Base-by-base conservation (phyloP, 345 rosid species). In the Microcos paniculata region DNA sequence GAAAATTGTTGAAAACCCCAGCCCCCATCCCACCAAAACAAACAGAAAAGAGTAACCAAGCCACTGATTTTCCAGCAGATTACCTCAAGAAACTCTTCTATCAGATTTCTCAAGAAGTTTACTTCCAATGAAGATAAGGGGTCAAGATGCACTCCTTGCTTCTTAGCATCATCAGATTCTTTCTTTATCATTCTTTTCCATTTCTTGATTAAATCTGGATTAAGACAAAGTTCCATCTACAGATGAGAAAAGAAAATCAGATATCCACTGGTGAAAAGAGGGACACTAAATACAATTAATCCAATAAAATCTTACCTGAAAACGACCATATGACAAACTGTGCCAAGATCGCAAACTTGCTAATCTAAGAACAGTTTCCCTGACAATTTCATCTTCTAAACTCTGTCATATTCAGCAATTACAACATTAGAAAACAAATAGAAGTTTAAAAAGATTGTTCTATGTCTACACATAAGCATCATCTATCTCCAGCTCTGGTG, bases 11-110 rank as follows among this genome's bases (percentile, higher is more conserved):
- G 71, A 53, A 24, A n/a, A 31, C 3, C 2, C 8, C 23, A 69
- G 19, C 9, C 30, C 15, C 62, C 10, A 48, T 15, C 43, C 18
- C 0, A 26, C 35, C 28, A 40, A 13, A 55, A 19, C 13, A 33
- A 64, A 14, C 2, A 49, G 12, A 40, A 26, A 62, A 23, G 24
- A n/a, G 40, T 7, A 35, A 35, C 40, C 10, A 24, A n/a, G n/a
- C n/a, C n/a, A 72, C 4, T 66, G 8, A 40, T 56, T 70, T 64
- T 43, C 62, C 31, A 75, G 62, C 38, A 70, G 49, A 15, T 70
- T 83, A 94, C 99, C 91, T 90, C 94, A 62, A 95, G 84, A 75
- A 96, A 96, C 89, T 96, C 99, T 84, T 88, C 92, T 57, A 92
- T 87, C 43, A 92, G 82, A 84, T 89, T 89, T 86, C 93, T 90